These are phyloP conservation scores for Gnaphalium uliginosum DNA, from an alignment of 129 eudicot species.

Conservation along the genomic window DNA sequence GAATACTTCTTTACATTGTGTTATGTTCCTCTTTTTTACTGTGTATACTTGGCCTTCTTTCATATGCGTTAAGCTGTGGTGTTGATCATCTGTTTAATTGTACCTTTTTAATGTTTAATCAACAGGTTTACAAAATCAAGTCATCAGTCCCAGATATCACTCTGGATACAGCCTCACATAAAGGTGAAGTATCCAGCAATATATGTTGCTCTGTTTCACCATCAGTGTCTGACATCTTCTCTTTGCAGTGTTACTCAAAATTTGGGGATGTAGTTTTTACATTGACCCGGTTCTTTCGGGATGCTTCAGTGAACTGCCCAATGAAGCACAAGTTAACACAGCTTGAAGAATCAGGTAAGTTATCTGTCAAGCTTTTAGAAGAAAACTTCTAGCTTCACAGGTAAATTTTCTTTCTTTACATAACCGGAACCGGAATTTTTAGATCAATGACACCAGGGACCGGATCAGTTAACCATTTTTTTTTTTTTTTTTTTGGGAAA, in stretches of 20 bases:
- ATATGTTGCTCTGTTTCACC: background rate
- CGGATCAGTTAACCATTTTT: background rate
- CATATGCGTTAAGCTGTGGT: conserved; percentile 6
- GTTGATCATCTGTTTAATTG: background rate
- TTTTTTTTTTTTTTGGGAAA: too few relatives aligned
- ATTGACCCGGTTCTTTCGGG: conserved; percentile 85
- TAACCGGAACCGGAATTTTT: background rate
- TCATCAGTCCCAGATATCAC: conserved; percentile 90
- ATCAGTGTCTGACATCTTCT: conserved; percentile 24
- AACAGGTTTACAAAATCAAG: conserved; percentile 61
- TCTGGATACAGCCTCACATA: conserved; percentile 92
- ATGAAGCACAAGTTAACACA: conserved; percentile 47
- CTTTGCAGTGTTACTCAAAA: conserved; percentile 78
- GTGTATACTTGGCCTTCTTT: background rate
- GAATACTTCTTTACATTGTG: background rate
- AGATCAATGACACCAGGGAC: background rate
- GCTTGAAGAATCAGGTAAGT: conserved; percentile 50
- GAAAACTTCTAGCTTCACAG: background rate
- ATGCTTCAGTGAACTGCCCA: conserved; percentile 50
- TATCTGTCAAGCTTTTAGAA: conserved; percentile 18
- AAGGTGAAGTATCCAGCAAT: conserved; percentile 46
- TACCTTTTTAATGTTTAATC: conserved; percentile 25
- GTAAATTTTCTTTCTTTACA: background rate
- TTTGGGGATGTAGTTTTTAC: conserved; percentile 92
- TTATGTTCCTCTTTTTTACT: background rate